phyloP scores from a whole-genome alignment of 257 asterid species.

The Scutellaria baicalensis region DNA sequence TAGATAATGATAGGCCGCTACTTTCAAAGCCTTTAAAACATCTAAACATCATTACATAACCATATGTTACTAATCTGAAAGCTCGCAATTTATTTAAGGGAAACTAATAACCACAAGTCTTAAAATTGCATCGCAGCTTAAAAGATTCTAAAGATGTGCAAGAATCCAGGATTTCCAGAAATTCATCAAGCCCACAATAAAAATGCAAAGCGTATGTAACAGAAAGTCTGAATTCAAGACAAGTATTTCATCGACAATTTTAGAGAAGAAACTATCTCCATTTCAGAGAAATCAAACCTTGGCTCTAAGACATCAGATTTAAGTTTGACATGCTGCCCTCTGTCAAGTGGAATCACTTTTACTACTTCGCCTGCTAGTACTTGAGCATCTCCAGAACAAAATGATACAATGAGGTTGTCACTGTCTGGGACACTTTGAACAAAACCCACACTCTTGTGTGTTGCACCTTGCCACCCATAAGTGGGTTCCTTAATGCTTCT shows the following conservation, averaged over 20 bases:
- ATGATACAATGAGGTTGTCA: constrained; percentile 72
- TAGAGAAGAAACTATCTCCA: neutral
- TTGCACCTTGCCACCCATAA: constrained; percentile 95
- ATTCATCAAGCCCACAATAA: neutral
- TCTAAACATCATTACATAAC: neutral
- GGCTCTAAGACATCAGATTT: constrained; percentile 87
- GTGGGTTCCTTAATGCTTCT: constrained; percentile 64
- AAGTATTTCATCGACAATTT: neutral
- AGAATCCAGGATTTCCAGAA: neutral
- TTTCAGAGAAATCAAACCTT: constrained; percentile 40
- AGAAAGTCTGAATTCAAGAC: neutral
- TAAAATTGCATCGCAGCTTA: neutral
- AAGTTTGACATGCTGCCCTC: constrained; percentile 97
- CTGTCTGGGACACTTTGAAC: constrained; percentile 80
- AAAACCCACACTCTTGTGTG: constrained; percentile 86
- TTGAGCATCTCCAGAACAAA: constrained; percentile 77
- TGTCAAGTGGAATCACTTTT: constrained; percentile 88
- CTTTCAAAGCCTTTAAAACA: neutral
- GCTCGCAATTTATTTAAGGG: neutral
- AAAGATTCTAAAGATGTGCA: neutral
- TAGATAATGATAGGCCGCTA: neutral
- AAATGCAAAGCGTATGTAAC: neutral
- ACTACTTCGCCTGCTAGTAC: constrained; percentile 57
- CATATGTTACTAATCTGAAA: neutral
- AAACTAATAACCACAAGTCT: neutral